phyloP scores from a whole-genome alignment of 352 stramenopile species.

The Globisporangium paroecandrum region DNA sequence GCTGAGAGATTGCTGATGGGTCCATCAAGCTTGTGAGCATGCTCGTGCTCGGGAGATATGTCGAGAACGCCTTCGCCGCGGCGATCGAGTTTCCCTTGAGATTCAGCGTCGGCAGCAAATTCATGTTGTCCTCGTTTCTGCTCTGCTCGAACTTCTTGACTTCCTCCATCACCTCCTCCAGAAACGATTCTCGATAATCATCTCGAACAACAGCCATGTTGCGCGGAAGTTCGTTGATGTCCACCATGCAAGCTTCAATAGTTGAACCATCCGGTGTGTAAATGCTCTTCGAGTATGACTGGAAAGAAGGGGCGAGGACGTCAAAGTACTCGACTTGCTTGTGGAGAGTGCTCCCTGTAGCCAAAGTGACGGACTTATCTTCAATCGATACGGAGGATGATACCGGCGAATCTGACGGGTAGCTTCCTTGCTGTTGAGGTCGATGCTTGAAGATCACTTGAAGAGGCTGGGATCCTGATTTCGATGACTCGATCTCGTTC shows the following conservation, averaged over 20 bases:
- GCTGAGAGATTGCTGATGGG: conserved; percentile 50
- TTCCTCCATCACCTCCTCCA: conserved; percentile 62
- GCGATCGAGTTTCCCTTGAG: conserved; percentile 50
- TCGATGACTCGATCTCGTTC: conserved; percentile 31
- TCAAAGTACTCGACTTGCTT: conserved; percentile 67
- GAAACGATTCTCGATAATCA: conserved; percentile 49
- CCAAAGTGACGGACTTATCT: conserved; percentile 41
- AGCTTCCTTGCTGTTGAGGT: conserved; percentile 36
- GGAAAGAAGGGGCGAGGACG: conserved; percentile 44
- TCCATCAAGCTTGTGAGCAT: conserved; percentile 81
- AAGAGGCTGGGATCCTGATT: conserved; percentile 38
- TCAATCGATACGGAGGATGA: conserved; percentile 10
- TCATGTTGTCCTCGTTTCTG: conserved; percentile 49
- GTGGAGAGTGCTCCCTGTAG: conserved; percentile 36
- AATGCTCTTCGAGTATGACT: conserved; percentile 69
- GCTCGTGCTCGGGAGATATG: conserved; percentile 59
- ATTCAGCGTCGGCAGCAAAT: conserved; percentile 55
- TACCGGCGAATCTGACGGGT: conserved; percentile 11
- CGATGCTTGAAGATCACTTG: conserved; percentile 87
- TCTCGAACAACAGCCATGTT: conserved; percentile 43
- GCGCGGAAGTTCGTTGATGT: conserved; percentile 54
- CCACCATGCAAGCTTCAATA: conserved; percentile 58
- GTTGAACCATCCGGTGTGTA: conserved; percentile 68
- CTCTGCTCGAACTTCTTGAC: conserved; percentile 52
- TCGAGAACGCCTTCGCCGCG: conserved; percentile 72